Evolutionary conservation across 306 rosid genomes (phyloP), one percentile per base, ranked within the genome.

Genomic region (Carpinus fangiana): DNA sequence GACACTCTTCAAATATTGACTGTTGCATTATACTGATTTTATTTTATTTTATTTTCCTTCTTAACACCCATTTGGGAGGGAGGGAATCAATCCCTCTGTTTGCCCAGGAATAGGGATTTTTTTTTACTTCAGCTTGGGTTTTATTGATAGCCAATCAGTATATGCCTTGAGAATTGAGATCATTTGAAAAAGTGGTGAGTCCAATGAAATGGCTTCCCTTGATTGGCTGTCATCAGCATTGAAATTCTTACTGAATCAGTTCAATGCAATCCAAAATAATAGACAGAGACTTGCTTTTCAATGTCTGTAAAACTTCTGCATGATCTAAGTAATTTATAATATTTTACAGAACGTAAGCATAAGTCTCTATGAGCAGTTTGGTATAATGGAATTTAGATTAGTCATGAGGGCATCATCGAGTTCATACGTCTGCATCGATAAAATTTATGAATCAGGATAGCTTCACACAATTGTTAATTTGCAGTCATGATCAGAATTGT

Each of bases 1-100:
- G 55, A 53, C 55, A 80, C 20, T 16, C n/a, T 67, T 20, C 76
- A 26, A 48, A 31, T 65, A 43, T 72, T 26, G 48, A 45, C 46
- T 50, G 73, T 47, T 41, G 51, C 59, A 8, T 12, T 70, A 17
- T 48, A 45, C 55, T 8, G 26, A 18, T 66, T 66, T 18, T 38
- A 8, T 38, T n/a, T 64, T 16, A 18, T 66, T 66, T 18, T 38
- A 8, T 38, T n/a, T 64, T 16, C 16, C 45, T 34, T 36, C 34
- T 34, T 2, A 64, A 12, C 47, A 16, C 48, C 13, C 70, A 65
- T 16, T 9, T 38, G 72, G 9, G 41, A 38, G 51, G 20, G 50
- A 41, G 51, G 14, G 72, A 18, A 41, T 67, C 72, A 41, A 11
- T 20, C 9, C 47, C 26, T 16, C 13, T 41, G 72, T 38, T n/a